Evolutionary conservation across 305 asterid species (phyloP).

Genomic region (Vinca major): DNA sequence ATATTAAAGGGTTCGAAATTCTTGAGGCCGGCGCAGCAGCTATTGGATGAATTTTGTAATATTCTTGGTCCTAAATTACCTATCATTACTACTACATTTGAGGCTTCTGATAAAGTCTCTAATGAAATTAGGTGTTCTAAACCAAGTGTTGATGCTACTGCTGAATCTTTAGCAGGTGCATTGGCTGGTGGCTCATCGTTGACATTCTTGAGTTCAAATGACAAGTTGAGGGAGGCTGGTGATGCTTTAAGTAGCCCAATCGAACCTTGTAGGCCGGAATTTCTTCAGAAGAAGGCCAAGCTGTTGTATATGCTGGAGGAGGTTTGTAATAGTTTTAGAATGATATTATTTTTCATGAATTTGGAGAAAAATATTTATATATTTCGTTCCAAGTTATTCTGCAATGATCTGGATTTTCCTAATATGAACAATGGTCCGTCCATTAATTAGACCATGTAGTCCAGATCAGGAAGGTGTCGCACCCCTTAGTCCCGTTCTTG

Average conservation of each 20-base stretch:
- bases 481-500: too few species aligned
- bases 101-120: not conserved
- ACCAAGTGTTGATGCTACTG: constrained; percentile 17
- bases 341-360: too few species aligned
- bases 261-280: constrained; percentile 34
- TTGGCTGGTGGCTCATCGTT: too few species aligned
- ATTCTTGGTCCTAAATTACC: constrained; percentile 20
- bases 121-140: constrained; percentile 35
- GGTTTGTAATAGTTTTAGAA: constrained; percentile 32
- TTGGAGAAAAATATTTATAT: too few species aligned
- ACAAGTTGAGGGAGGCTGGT: too few species aligned
- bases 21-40: constrained; percentile 53
- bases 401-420: too few species aligned
- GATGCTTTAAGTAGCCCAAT: constrained; percentile 10
- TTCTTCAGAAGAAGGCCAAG: constrained; percentile 50
- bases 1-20: constrained; percentile 56
- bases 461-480: too few species aligned
- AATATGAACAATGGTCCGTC: too few species aligned
- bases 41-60: constrained; percentile 53
- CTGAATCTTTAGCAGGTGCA: too few species aligned
- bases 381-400: too few species aligned
- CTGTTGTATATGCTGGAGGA: constrained; percentile 67
- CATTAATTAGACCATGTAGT: too few species aligned
- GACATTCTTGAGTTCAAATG: too few species aligned
- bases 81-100: constrained; percentile 5